Evolutionary conservation across 257 asterid species (phyloP), one percentile per base, ranked within the genome.

Genomic region (Eucommia ulmoides): DNA sequence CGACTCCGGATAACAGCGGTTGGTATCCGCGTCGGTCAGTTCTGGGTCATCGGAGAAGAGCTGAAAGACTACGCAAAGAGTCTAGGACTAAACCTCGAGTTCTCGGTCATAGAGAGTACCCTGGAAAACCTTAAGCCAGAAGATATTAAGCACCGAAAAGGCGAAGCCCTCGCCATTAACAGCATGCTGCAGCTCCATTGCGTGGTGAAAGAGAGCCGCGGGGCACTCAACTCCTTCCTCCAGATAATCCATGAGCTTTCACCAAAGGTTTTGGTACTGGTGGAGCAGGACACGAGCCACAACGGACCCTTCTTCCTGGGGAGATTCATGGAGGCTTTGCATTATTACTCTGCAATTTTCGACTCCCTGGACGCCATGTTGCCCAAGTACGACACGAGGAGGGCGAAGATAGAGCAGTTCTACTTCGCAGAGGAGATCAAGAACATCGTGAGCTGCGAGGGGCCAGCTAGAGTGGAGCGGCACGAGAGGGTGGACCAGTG

Each of bases 391-490:
- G 45, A 38, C 45, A 38, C 45, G n/a, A 38, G 45, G 15, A 16
- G n/a, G 3, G 45, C 45, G 5, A 38, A 38, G 45, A 38, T 38
- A 19, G 45, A 38, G 15, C 45, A 38, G 17, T 38, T 38, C 17
- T 38, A 1, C 45, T 38, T 5, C n/a, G 45, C 45, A 5, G 45
- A 38, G 8, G 45, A 38, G 15, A 38, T 38, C 14, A 38, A 38
- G 45, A 38, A 38, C 45, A 38, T 38, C 3, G 45, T 38, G 45
- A 38, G 45, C 17, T 38, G 45, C 14, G 45, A 38, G 45, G 45
- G 45, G 3, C 45, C 45, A 8, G 45, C 45, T 6, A 0, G 45
- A 19, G 45, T 38, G 17, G 1, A 38, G 17, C 38, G 45, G 15
- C 1, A 38, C n/a, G 45, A 38, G n/a, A 38, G 45, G 45, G 14